phyloP scores from a whole-genome alignment of 1,284 basidiomycete species.

The Leccinum insolens region DNA sequence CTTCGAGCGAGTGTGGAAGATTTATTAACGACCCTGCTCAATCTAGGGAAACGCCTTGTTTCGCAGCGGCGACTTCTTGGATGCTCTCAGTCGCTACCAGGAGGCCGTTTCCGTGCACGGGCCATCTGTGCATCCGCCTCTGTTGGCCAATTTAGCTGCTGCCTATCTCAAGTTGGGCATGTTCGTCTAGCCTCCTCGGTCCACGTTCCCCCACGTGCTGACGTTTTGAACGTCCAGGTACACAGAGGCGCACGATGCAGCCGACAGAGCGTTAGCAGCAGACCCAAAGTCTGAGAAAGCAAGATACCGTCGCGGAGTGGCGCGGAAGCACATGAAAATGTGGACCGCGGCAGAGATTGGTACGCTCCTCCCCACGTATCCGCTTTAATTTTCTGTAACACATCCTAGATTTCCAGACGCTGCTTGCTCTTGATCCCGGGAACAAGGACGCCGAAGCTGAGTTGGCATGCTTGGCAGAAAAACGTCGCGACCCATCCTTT shows the following conservation, averaged over 20 bases:
- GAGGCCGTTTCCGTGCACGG: constrained; percentile 13
- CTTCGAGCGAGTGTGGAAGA: neutral
- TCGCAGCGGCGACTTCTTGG: constrained; percentile 10
- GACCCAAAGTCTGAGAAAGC: constrained; percentile 21
- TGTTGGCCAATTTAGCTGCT: constrained; percentile 23
- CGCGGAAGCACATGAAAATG: constrained; percentile 13
- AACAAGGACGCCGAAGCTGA: constrained; percentile 12
- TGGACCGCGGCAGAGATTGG: constrained; percentile 10
- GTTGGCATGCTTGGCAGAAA: constrained; percentile 8
- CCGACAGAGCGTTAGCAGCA: constrained; percentile 6
- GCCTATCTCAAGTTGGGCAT: constrained; percentile 22
- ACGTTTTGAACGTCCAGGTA: constrained; percentile 11
- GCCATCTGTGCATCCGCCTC: neutral
- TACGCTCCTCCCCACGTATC: neutral
- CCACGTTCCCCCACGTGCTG: neutral
- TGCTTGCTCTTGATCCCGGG: constrained; percentile 15
- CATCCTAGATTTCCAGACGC: constrained; percentile 8
- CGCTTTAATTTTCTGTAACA: neutral
- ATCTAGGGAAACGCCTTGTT: constrained; percentile 20
- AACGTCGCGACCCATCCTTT: neutral
- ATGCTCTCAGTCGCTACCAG: constrained; percentile 17
- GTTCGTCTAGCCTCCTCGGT: constrained; percentile 6
- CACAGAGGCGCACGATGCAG: constrained; percentile 10
- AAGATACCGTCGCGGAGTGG: constrained; percentile 17
- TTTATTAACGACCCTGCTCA: neutral